Evolutionary conservation across 78 protist genomes (phyloP).

Genomic region (Abeoforma whisleri): DNA sequence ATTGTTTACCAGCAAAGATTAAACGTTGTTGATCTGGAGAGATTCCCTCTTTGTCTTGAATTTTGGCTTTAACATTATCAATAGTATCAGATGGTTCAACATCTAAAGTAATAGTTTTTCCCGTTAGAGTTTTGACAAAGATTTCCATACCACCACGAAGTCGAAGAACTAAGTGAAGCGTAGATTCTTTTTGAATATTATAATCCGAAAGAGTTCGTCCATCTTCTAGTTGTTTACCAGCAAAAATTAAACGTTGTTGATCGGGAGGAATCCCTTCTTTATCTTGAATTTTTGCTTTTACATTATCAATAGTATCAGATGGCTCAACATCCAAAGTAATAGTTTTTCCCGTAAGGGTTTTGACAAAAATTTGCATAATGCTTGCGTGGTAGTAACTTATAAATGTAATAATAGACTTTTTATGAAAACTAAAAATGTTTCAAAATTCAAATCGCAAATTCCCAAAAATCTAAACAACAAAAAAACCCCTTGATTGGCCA

Average conservation of each 20-base stretch:
- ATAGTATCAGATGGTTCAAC: conserved; percentile 89
- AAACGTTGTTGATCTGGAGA: conserved; percentile 97
- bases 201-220: conserved; percentile 90
- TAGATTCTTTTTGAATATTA: conserved; percentile 90
- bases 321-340: conserved; percentile 93
- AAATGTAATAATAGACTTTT: conserved; percentile 65
- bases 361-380: conserved; percentile 79
- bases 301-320: conserved; percentile 88
- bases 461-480: no score
- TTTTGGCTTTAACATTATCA: conserved; percentile 93
- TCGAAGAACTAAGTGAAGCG: conserved; percentile 87
- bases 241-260: conserved; percentile 94
- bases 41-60: conserved; percentile 97
- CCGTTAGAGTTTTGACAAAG: conserved; percentile 92
- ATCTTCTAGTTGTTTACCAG: conserved; percentile 96
- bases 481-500: no score
- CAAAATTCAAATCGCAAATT: no score
- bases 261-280: conserved; percentile 99
- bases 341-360: conserved; percentile 95
- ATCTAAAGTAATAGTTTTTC: conserved; percentile 96
- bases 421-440: no score
- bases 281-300: conserved; percentile 95
- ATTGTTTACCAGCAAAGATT: conserved; percentile 95
- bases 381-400: conserved; percentile 75
- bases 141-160: conserved; percentile 70